Conservation (phyloP, 2,329 filamentous ascomycete species). For the Diaporthe capsici region DNA sequence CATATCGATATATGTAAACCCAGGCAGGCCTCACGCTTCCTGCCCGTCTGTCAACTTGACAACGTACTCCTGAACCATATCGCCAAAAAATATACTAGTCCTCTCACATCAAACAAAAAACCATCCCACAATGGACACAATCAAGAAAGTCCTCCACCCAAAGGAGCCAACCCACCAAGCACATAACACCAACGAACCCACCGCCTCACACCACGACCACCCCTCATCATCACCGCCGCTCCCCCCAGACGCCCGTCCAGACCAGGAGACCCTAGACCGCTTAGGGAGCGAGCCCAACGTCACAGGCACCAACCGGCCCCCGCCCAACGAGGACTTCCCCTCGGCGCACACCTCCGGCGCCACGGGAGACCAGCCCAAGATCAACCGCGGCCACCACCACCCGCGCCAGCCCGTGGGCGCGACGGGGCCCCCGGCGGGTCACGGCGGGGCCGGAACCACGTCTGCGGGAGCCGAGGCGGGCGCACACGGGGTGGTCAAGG, state of each 20-base stretch:
- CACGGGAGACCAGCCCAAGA: conserved; percentile 24
- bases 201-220: conserved; percentile 19
- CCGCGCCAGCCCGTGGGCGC: conserved; percentile 40
- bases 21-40: too few species aligned
- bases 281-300: conserved; percentile 36
- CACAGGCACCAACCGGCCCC: conserved; percentile 32
- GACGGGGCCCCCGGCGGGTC: conserved; percentile 31
- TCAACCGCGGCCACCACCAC: conserved; percentile 41
- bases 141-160: conserved; percentile 42
- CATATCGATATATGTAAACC: background rate
- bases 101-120: background rate
- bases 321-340: conserved; percentile 12
- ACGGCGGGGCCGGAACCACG: background rate
- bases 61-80: background rate
- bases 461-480: background rate
- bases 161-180: conserved; percentile 28
- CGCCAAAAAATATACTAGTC: background rate
- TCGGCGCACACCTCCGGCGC: background rate
- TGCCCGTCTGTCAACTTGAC: too few species aligned
- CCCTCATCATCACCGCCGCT: background rate
- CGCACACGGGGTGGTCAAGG: conserved; percentile 1
- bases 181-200: conserved; percentile 18
- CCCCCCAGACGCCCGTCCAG: background rate
- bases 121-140: conserved; percentile 34
- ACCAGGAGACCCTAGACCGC: conserved; percentile 34